Percentiles rank a stretch among this genome's conserved stretches.
phyloP scores from a whole-genome alignment of 2,329 filamentous ascomycete species.

The Basipetospora chlamydospora region DNA sequence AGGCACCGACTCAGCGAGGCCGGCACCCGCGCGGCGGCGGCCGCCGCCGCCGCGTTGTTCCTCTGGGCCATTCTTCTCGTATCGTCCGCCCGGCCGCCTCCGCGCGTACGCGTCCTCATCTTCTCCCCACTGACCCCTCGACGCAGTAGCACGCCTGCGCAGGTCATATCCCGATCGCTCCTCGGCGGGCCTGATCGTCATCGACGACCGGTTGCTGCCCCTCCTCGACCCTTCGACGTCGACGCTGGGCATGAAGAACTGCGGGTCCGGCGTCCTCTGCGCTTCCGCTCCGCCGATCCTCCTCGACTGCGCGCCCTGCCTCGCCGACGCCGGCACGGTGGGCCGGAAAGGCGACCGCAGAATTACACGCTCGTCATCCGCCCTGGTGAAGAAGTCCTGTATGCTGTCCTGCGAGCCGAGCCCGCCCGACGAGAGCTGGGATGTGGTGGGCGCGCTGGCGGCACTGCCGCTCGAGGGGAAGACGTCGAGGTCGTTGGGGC shows the following conservation, averaged over 20 bases:
- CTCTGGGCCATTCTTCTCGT: no score
- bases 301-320: slow-evolving; percentile 12
- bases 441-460: slow-evolving; percentile 26
- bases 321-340: slow-evolving; percentile 28
- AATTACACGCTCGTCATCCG: slow-evolving; percentile 41
- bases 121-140: slow-evolving; percentile 8
- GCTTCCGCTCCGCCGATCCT: slow-evolving; percentile 6
- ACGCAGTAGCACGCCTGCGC: slow-evolving; percentile 14
- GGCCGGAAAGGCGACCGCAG: slow-evolving; percentile 40
- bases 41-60: no score
- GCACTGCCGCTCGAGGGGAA: slow-evolving; percentile 23
- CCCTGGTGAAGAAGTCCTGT: slow-evolving; percentile 34
- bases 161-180: slow-evolving; percentile 10
- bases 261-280: slow-evolving; percentile 29
- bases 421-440: slow-evolving; percentile 29
- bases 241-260: slow-evolving; percentile 38
- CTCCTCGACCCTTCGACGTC: slow-evolving; percentile 23
- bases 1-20: slow-evolving; percentile 21
- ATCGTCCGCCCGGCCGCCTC: neutral
- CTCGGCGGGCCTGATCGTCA: slow-evolving; percentile 17
- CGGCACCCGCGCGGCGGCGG: no score
- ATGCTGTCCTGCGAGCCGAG: slow-evolving; percentile 39
- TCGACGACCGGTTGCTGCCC: slow-evolving; percentile 19
- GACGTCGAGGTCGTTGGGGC: no score
- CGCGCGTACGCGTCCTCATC: slow-evolving; percentile 8